Evolutionary conservation across 495 filamentous ascomycete species (phyloP).

Genomic region (Patellaria atrata): DNA sequence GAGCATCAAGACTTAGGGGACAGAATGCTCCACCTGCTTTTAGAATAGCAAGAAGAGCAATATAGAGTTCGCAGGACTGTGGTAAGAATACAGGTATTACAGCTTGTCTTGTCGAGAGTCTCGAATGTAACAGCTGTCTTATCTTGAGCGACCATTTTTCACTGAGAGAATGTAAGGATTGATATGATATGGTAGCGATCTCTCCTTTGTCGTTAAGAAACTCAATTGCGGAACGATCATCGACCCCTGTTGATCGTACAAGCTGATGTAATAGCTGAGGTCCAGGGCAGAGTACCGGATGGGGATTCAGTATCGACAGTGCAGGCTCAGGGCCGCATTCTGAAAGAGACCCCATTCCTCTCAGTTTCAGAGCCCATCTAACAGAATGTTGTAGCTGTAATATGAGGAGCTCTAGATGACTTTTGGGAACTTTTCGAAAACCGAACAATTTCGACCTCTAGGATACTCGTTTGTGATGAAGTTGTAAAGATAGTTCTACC

Average conservation of each 20-base stretch:
- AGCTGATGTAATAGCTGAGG: conserved; percentile 55
- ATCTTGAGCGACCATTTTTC: too few species aligned
- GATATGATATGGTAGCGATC: conserved; percentile 38
- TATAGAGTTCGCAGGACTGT: conserved; percentile 57
- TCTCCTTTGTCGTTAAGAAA: conserved; percentile 36
- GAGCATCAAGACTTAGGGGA: conserved; percentile 57
- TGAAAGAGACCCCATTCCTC: too few species aligned
- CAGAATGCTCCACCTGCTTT: conserved; percentile 72
- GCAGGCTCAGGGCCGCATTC: too few species aligned
- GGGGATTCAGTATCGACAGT: conserved; percentile 49
- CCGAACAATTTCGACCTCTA: too few species aligned
- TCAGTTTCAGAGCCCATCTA: too few species aligned
- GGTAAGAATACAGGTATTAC: conserved; percentile 61
- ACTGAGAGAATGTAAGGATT: conserved; percentile 41
- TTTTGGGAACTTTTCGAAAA: too few species aligned
- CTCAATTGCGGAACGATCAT: conserved; percentile 39
- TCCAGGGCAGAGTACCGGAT: conserved; percentile 39
- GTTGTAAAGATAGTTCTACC: too few species aligned
- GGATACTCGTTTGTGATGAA: too few species aligned
- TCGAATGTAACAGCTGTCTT: too few species aligned
- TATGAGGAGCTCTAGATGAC: too few species aligned
- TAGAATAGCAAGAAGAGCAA: conserved; percentile 54
- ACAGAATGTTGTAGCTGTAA: too few species aligned
- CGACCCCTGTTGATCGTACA: conserved; percentile 25
- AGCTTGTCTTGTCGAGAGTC: conserved; percentile 21